phyloP scores from a whole-genome alignment of 2,329 filamentous ascomycete species.

The Lachnellula subtilissima region DNA sequence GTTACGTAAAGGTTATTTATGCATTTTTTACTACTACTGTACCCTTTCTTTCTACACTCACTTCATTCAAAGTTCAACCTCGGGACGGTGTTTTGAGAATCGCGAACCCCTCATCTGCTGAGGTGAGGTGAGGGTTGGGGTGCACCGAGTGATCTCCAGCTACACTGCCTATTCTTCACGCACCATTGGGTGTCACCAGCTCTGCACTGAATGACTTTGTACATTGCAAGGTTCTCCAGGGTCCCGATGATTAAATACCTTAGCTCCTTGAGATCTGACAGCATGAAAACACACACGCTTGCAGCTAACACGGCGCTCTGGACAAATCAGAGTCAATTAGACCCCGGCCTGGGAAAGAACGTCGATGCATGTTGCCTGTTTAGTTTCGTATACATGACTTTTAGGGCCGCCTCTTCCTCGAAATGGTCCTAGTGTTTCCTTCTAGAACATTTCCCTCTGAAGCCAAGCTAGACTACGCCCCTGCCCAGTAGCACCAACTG shows the following conservation, averaged over 20 bases:
- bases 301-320: neutral
- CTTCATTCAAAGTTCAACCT: no score
- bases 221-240: conserved; percentile 15
- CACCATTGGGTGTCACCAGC: neutral
- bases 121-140: neutral
- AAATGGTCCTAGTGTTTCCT: neutral
- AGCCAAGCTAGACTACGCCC: neutral
- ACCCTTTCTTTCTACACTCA: no score
- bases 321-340: neutral
- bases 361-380: neutral
- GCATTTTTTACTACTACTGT: no score
- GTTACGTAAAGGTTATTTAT: no score
- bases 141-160: conserved; percentile 1
- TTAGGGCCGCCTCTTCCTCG: neutral
- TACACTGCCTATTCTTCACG: conserved; percentile 15
- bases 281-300: neutral
- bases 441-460: conserved; percentile 17
- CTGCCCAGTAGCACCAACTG: neutral
- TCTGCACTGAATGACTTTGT: neutral
- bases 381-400: no score
- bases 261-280: neutral
- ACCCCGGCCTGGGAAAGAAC: neutral
- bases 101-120: neutral
- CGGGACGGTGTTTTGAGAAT: neutral
- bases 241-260: neutral